Evolutionary conservation across 108 stramenopile genomes (phyloP).

Genomic region (Cyclotella kingstonii): DNA sequence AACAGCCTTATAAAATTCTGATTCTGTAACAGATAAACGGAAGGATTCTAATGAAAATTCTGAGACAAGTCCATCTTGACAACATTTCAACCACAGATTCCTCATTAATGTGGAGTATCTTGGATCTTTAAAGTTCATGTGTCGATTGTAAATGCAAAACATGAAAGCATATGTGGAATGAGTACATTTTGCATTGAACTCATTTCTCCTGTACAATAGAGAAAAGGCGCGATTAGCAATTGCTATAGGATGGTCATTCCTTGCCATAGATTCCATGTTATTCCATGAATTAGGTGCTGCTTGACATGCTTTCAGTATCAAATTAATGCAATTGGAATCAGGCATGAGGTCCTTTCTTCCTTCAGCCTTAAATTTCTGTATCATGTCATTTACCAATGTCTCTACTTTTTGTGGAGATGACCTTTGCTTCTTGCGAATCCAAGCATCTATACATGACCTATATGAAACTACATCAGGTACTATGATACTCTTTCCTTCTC

Average conservation of each 20-base stretch:
- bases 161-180: constrained; percentile 44
- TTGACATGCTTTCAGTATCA: constrained; percentile 41
- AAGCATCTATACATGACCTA: constrained; percentile 37
- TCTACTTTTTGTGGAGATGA: constrained; percentile 23
- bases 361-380: constrained; percentile 14
- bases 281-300: constrained; percentile 28
- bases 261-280: constrained; percentile 1
- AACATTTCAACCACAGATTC: constrained; percentile 31
- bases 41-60: constrained; percentile 34
- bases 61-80: constrained; percentile 33
- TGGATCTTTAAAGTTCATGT: constrained; percentile 30
- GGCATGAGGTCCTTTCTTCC: constrained; percentile 30
- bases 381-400: constrained; percentile 35
- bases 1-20: constrained; percentile 23
- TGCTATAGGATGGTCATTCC: constrained; percentile 15
- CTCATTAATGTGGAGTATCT: constrained; percentile 26
- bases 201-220: constrained; percentile 16
- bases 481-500: constrained; percentile 19
- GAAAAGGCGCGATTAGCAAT: constrained; percentile 39
- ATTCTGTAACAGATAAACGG: constrained; percentile 28
- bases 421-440: constrained; percentile 25
- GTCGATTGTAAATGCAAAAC: constrained; percentile 33
- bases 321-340: constrained; percentile 29
- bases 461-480: constrained; percentile 35
- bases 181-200: constrained; percentile 27